These are phyloP conservation scores for Glomus cerebriforme DNA, from an alignment of 192 early-diverging fungal species.

Conservation along the genomic window DNA sequence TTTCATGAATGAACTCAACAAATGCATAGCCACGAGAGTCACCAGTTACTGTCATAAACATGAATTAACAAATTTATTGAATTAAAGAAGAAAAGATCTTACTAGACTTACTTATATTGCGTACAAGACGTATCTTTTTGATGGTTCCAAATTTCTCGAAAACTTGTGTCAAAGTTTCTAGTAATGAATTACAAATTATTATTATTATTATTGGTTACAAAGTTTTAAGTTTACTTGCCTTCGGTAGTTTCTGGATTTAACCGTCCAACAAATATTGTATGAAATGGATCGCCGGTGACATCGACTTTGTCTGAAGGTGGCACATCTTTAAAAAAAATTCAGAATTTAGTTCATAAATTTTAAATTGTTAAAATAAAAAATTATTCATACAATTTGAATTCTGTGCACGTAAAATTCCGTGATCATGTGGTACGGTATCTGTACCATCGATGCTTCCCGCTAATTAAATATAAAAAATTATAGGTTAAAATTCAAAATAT, in stretches of 20 bases:
- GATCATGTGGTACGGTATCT: constrained; percentile 43
- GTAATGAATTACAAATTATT: background rate
- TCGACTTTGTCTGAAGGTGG: constrained; percentile 21
- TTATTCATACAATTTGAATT: constrained; percentile 32
- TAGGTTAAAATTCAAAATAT: background rate
- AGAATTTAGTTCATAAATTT: background rate
- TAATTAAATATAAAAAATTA: background rate
- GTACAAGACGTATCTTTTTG: constrained; percentile 25
- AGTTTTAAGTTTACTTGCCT: constrained; percentile 16
- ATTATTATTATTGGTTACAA: background rate
- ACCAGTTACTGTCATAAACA: constrained; percentile 36
- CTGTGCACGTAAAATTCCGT: constrained; percentile 39
- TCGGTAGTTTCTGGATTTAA: constrained; percentile 43
- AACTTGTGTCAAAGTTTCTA: constrained; percentile 33
- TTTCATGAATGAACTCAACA: constrained; percentile 30
- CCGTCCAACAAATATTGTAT: constrained; percentile 44
- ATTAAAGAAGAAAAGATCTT: background rate
- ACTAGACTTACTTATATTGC: constrained; percentile 28
- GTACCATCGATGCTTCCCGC: constrained; percentile 47
- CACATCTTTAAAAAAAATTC: constrained; percentile 29
- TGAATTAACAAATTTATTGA: background rate
- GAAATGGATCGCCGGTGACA: constrained; percentile 34
- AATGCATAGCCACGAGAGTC: constrained; percentile 45
- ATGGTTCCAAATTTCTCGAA: constrained; percentile 41
- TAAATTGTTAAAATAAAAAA: background rate